Percentiles rank a stretch among this genome's conserved stretches.
These are phyloP conservation scores for Globisporangium spinosum DNA, from an alignment of 352 stramenopile species.

Conservation along the genomic window DNA sequence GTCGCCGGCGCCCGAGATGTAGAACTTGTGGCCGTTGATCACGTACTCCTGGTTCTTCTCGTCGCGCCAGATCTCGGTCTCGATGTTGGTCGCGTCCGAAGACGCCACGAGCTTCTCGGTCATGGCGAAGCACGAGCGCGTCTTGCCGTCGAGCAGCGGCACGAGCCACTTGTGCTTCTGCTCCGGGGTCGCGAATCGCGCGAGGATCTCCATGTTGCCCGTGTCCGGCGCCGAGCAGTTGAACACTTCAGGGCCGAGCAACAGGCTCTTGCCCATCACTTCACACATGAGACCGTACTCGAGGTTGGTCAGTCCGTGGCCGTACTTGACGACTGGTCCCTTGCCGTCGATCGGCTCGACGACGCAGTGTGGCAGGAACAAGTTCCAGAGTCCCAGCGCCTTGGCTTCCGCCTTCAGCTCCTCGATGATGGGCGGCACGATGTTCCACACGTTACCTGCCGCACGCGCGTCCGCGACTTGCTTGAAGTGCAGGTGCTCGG, in stretches of 20 bases:
- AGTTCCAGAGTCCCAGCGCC: conserved; percentile 93
- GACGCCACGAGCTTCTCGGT: conserved; percentile 95
- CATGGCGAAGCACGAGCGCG: conserved; percentile 96
- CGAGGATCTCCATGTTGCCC: conserved; percentile 99
- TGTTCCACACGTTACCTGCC: conserved; percentile 65
- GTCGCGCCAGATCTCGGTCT: conserved; percentile 72
- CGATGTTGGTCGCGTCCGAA: conserved; percentile 96
- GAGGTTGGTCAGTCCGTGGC: conserved; percentile 73
- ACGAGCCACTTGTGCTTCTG: conserved; percentile 93
- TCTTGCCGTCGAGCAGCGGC: conserved; percentile 91
- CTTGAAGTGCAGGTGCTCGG: conserved; percentile 84
- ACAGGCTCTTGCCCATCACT: conserved; percentile 89
- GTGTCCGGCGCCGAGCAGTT: conserved; percentile 97
- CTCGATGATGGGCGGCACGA: conserved; percentile 88
- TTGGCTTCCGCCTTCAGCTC: conserved; percentile 90
- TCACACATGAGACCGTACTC: conserved; percentile 97
- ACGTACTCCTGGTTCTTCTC: conserved; percentile 83
- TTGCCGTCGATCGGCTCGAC: conserved; percentile 45
- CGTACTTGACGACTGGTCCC: conserved; percentile 51
- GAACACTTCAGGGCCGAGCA: conserved; percentile 93
- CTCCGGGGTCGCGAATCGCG: conserved; percentile 88
- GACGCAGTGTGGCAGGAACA: conserved; percentile 87
- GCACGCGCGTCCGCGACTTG: conserved; percentile 57
- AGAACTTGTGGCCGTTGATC: conserved; percentile 95
- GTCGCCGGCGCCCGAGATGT: conserved; percentile 94